Evolutionary conservation across 2,329 filamentous ascomycete genomes (phyloP), one percentile per base, ranked within the genome.

Genomic region (Hypomyces rosellus): DNA sequence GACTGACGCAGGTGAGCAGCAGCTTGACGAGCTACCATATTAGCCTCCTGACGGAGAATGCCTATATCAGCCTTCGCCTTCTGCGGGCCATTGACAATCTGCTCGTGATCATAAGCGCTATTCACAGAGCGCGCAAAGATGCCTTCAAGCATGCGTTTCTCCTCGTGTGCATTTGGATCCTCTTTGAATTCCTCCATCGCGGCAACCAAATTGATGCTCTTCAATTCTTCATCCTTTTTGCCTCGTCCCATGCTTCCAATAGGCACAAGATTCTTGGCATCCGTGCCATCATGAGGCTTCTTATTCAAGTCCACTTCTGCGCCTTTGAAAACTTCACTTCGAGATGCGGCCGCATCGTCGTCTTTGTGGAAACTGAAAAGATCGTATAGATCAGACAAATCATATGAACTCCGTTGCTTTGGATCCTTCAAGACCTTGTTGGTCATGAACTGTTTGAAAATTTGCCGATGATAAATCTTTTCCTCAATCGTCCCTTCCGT

Each of bases 401-500:
- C 89, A 66, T 97, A 96, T 0, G 86, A 90, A 57, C 93, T 89
- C 18, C 89, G 84, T 66, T 97, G 91, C 62, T 95, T 96, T 0
- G 93, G 90, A 60, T 99, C 92, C 59, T 88, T 91, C 46, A 99
- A 69, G 6, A 99, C 91, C 67, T 97, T 97, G 71, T 97, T 96
- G 3, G 90, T 93, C 54, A 99, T 76, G 63, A 97, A 96, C 60
- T 97, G 92, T 68, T 99, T 99, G 76, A 95, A 99, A 46, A 99
- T 93, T 63, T 99, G 93, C 14, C 95, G 86, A 67, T 99, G 92
- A 56, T 97, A 99, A 30, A 99, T 99, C 72, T 99, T 99, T 68
- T 99, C 93, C 64, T 99, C 93, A 20, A 99, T 99, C 0, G 95
- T 99, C 1, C 93, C 93, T 5, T 92, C 89, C 4, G 89, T 96